These are phyloP conservation scores for Candida takata DNA, from an alignment of 805 yeast genomes.

Conservation along the genomic window DNA sequence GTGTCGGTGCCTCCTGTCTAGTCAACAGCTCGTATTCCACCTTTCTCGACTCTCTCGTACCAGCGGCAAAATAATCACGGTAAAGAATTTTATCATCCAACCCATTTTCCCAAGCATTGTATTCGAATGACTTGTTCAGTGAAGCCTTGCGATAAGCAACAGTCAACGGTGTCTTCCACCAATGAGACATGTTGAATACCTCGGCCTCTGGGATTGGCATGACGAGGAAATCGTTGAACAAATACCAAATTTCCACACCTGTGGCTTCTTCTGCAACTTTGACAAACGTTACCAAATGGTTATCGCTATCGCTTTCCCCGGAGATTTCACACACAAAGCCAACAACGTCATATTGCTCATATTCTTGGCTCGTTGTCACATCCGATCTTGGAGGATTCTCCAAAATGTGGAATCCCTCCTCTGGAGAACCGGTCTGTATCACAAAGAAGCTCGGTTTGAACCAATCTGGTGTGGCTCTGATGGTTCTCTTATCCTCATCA, in stretches of 20 bases:
- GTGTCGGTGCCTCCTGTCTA: conserved; percentile 58
- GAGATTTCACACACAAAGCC: conserved; percentile 65
- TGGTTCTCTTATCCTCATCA: conserved; percentile 46
- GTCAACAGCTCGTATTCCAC: conserved; percentile 67
- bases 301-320: conserved; percentile 38
- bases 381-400: conserved; percentile 24
- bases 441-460: conserved; percentile 54
- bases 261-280: conserved; percentile 32
- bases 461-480: conserved; percentile 50
- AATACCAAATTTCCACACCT: conserved; percentile 49
- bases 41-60: conserved; percentile 49
- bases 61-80: conserved; percentile 66
- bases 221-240: conserved; percentile 90
- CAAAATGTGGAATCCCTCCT: conserved; percentile 31
- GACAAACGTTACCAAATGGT: conserved; percentile 54
- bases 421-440: conserved; percentile 6
- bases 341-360: conserved; percentile 47
- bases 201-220: conserved; percentile 67
- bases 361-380: conserved; percentile 22
- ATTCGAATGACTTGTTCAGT: conserved; percentile 37
- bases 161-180: conserved; percentile 83
- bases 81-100: conserved; percentile 63
- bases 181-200: conserved; percentile 59
- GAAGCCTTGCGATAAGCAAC: conserved; percentile 53
- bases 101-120: conserved; percentile 38